These are phyloP conservation scores for Trypanosoma melophagium DNA, from an alignment of 208 protist genomes.

Conservation along the genomic window DNA sequence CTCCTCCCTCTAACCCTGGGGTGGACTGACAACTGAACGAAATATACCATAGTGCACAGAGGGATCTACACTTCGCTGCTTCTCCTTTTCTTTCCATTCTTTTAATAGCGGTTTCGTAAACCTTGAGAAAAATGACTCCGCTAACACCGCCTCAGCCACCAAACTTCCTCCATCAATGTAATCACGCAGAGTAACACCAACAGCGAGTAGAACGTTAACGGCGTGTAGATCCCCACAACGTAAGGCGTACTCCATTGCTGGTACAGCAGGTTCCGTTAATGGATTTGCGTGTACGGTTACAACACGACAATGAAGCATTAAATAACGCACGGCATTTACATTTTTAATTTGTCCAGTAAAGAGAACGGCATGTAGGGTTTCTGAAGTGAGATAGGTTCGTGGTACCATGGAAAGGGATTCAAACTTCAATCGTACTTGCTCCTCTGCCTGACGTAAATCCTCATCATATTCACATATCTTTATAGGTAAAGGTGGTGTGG, in stretches of 20 bases:
- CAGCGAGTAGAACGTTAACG: conserved; percentile 48
- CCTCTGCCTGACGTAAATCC: conserved; percentile 41
- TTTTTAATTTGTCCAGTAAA: conserved; percentile 35
- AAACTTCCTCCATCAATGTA: conserved; percentile 38
- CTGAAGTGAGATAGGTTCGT: conserved; percentile 53
- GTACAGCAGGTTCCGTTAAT: conserved; percentile 38
- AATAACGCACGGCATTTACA: conserved; percentile 40
- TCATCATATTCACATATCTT: conserved; percentile 51
- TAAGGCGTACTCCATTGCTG: conserved; percentile 67
- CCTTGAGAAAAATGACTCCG: conserved; percentile 34
- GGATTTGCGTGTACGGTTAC: conserved; percentile 54
- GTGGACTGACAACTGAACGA: conserved; percentile 23
- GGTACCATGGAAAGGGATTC: conserved; percentile 45
- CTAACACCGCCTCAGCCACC: conserved; percentile 39
- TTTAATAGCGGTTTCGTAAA: conserved; percentile 37
- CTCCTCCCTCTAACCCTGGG: too few relatives aligned
- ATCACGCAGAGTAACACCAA: conserved; percentile 58
- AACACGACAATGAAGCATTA: conserved; percentile 51
- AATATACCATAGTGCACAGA: conserved; percentile 48
- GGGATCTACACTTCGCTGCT: conserved; percentile 38
- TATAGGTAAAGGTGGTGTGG: not conserved
- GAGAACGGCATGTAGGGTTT: conserved; percentile 56
- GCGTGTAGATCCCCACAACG: conserved; percentile 30
- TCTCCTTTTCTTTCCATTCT: conserved; percentile 32
- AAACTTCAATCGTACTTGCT: conserved; percentile 49